phyloP scores from a whole-genome alignment of 768 basidiomycete genomes.

The Dendrothele bispora region DNA sequence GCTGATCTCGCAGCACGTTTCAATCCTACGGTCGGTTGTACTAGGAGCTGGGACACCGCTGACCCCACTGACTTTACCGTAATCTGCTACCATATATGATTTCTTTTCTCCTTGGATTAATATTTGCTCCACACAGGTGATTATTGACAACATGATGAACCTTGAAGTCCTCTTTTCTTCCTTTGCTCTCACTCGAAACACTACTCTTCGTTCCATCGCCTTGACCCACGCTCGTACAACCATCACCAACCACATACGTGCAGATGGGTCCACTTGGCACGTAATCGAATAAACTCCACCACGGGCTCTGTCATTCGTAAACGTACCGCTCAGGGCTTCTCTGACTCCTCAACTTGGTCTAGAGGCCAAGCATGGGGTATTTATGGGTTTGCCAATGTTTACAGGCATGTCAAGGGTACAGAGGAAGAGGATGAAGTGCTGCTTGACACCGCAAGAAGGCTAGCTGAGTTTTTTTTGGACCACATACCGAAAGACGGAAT shows the following conservation, averaged over 20 bases:
- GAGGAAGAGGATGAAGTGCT: constrained; percentile 46
- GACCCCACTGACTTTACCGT: constrained; percentile 64
- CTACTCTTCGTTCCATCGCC: constrained; percentile 59
- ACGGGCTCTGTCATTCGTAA: constrained; percentile 60
- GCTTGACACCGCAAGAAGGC: constrained; percentile 55
- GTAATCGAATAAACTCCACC: constrained; percentile 66
- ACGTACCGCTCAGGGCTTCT: constrained; percentile 61
- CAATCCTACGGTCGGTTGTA: constrained; percentile 61
- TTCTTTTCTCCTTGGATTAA: constrained; percentile 14
- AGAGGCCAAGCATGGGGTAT: constrained; percentile 75
- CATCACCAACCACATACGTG: constrained; percentile 62
- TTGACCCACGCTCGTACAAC: constrained; percentile 66
- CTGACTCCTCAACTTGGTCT: constrained; percentile 70
- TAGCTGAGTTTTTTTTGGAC: constrained; percentile 62
- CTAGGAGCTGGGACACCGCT: constrained; percentile 64
- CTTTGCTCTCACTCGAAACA: constrained; percentile 57
- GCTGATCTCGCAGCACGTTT: constrained; percentile 56
- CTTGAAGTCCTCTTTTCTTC: constrained; percentile 66
- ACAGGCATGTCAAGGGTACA: constrained; percentile 55
- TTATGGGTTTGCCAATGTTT: constrained; percentile 72
- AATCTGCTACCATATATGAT: too few species aligned
- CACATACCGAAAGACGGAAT: constrained; percentile 60
- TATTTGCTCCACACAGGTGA: constrained; percentile 42
- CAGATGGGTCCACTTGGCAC: constrained; percentile 62
- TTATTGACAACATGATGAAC: constrained; percentile 84